Conservation (phyloP, 495 filamentous ascomycete species). For the Aspergillus conjunctus region DNA sequence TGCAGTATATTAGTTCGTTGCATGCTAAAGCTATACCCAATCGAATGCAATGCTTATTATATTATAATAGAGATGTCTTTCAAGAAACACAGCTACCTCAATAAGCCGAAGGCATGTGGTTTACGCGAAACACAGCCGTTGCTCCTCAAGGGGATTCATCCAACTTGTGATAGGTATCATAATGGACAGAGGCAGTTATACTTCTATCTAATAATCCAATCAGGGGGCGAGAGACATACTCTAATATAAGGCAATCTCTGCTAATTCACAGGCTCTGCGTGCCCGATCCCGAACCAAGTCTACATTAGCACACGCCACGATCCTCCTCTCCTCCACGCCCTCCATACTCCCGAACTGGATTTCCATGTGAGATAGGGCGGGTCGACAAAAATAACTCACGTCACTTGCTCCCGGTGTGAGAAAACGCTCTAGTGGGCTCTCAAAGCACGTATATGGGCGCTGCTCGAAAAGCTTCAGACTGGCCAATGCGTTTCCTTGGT, state of each 20-base stretch:
- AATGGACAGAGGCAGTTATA: neutral
- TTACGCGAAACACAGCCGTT: neutral
- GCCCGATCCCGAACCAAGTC: conserved; percentile 1
- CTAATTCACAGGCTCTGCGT: neutral
- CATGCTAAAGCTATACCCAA: conserved; percentile 22
- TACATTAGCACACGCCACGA: conserved; percentile 17
- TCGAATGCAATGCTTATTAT: conserved; percentile 10
- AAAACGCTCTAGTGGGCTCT: conserved; percentile 30
- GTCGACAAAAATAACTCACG: conserved; percentile 21
- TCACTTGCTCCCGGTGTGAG: conserved; percentile 29
- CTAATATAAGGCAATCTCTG: neutral
- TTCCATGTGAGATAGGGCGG: conserved; percentile 20
- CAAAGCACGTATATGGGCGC: conserved; percentile 11
- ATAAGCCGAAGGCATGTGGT: neutral
- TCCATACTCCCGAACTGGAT: conserved; percentile 24
- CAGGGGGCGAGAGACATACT: neutral
- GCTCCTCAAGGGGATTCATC: neutral
- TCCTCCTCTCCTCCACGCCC: conserved; percentile 16
- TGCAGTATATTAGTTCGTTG: conserved; percentile 7
- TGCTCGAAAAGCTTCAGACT: conserved; percentile 23
- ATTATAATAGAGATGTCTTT: neutral
- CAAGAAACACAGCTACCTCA: neutral
- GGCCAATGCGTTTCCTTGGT: neutral
- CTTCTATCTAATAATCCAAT: neutral
- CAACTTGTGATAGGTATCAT: neutral